Percentiles rank a stretch among this genome's conserved stretches.
These are phyloP conservation scores for Fusarium tupiense DNA, from an alignment of 2,329 filamentous ascomycete species.

Conservation along the genomic window DNA sequence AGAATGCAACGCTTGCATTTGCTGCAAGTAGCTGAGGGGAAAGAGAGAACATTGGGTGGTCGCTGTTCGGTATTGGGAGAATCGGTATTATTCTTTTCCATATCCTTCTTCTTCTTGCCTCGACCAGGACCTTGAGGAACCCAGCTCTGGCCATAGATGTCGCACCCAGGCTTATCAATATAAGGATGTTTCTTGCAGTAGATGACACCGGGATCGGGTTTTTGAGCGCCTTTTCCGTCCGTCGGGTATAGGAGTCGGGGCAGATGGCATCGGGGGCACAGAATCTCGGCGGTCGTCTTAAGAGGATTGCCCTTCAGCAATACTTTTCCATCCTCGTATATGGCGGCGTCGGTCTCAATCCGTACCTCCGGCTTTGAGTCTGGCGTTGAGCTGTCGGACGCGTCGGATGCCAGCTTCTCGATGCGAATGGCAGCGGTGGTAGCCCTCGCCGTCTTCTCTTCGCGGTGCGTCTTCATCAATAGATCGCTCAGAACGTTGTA, in stretches of 20 bases:
- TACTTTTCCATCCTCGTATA: slow-evolving; percentile 75
- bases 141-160: slow-evolving; percentile 86
- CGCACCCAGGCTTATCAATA: slow-evolving; percentile 78
- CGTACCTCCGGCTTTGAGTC: slow-evolving; percentile 66
- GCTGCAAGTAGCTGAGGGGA: slow-evolving; percentile 73
- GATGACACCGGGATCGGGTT: slow-evolving; percentile 72
- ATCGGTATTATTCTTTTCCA: slow-evolving; percentile 67
- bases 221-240: slow-evolving; percentile 72
- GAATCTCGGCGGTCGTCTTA: slow-evolving; percentile 74
- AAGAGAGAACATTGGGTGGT: slow-evolving; percentile 70
- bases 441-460: slow-evolving; percentile 80
- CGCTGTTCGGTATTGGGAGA: slow-evolving; percentile 63
- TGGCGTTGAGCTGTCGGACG: slow-evolving; percentile 62
- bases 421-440: slow-evolving; percentile 71
- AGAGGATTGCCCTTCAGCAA: slow-evolving; percentile 77
- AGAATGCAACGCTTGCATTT: slow-evolving; percentile 74
- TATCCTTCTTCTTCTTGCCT: slow-evolving; percentile 83
- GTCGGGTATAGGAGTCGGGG: slow-evolving; percentile 78
- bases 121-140: slow-evolving; percentile 75
- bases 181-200: slow-evolving; percentile 85
- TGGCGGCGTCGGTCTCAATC: slow-evolving; percentile 73
- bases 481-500: slow-evolving; percentile 82
- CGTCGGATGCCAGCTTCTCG: slow-evolving; percentile 68
- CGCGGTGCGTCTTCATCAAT: slow-evolving; percentile 77
- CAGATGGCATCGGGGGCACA: slow-evolving; percentile 79